phyloP scores from a whole-genome alignment of 2,329 filamentous ascomycete species.

The Emmonsiellopsis sp. region DNA sequence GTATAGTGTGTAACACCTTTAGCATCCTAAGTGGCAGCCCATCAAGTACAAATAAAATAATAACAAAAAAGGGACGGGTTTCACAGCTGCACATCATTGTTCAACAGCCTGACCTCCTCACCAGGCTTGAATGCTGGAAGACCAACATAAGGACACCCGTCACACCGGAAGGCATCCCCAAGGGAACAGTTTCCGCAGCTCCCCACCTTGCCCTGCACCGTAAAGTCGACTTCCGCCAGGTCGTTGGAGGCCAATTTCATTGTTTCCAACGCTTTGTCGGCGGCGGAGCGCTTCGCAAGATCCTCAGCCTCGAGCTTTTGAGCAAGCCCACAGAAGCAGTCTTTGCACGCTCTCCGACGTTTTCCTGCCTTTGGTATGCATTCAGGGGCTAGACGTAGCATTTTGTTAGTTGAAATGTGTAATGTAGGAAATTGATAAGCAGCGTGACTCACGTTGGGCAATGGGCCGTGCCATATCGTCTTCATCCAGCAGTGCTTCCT shows the following conservation, averaged over 20 bases:
- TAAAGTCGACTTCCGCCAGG: conserved; percentile 87
- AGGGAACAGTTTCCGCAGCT: conserved; percentile 91
- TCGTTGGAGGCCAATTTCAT: conserved; percentile 66
- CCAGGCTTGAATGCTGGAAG: conserved; percentile 94
- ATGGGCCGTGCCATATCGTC: conserved; percentile 72
- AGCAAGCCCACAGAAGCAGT: conserved; percentile 91
- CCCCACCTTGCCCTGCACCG: conserved; percentile 91
- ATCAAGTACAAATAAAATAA: not conserved
- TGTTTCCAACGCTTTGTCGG: conserved; percentile 47
- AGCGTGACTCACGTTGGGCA: conserved; percentile 59
- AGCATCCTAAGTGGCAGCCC: not conserved
- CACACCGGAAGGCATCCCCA: conserved; percentile 78
- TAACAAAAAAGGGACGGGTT: not conserved
- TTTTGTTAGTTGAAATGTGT: not conserved
- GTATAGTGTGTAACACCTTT: not conserved
- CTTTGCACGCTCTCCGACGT: conserved; percentile 88
- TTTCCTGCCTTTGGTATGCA: conserved; percentile 83
- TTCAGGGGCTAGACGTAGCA: conserved; percentile 54
- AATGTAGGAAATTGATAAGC: not conserved
- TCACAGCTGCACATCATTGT: conserved; percentile 75
- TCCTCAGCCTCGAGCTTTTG: conserved; percentile 83
- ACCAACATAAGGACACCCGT: conserved; percentile 73
- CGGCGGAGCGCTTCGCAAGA: conserved; percentile 52
- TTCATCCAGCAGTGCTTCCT: conserved; percentile 75
- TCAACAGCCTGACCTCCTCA: conserved; percentile 81